Evolutionary conservation across 257 asterid genomes (phyloP).

Genomic region (Parsonsia alboflavescens): DNA sequence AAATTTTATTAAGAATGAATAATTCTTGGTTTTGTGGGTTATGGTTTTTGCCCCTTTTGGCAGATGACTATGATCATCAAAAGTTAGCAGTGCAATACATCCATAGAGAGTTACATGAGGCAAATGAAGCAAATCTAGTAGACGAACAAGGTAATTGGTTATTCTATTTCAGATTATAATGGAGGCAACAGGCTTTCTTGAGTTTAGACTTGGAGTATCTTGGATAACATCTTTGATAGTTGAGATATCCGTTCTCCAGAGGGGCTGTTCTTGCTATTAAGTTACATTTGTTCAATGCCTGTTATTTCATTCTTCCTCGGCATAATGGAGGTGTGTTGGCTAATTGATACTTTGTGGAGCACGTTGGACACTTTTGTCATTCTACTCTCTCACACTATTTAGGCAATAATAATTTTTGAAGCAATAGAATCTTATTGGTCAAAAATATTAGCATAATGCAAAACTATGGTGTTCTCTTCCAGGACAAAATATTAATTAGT

Average conservation of each 20-base stretch:
- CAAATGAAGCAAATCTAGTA: constrained; percentile 75
- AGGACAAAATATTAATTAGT: not conserved
- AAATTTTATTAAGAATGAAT: not conserved
- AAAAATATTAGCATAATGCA: not conserved
- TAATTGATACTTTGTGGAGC: not conserved
- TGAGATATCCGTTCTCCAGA: not conserved
- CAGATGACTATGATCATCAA: constrained; percentile 49
- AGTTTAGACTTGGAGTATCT: not conserved
- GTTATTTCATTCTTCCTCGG: not conserved
- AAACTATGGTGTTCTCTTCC: not conserved
- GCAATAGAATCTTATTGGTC: not conserved
- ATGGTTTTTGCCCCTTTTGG: not conserved
- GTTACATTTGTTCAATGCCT: not conserved
- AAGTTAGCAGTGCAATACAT: constrained; percentile 44
- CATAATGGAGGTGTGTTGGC: not conserved
- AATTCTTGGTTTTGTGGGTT: not conserved
- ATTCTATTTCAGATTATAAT: not conserved
- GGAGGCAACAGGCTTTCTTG: not conserved
- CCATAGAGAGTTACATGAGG: constrained; percentile 51
- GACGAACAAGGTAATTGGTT: constrained; percentile 70
- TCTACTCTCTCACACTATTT: not conserved
- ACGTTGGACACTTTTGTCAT: not conserved
- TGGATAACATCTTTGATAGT: not conserved
- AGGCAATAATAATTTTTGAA: not conserved
- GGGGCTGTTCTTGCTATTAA: not conserved